Evolutionary conservation across 1,284 basidiomycete genomes (phyloP).

Genomic region (Boletus subluridellus): DNA sequence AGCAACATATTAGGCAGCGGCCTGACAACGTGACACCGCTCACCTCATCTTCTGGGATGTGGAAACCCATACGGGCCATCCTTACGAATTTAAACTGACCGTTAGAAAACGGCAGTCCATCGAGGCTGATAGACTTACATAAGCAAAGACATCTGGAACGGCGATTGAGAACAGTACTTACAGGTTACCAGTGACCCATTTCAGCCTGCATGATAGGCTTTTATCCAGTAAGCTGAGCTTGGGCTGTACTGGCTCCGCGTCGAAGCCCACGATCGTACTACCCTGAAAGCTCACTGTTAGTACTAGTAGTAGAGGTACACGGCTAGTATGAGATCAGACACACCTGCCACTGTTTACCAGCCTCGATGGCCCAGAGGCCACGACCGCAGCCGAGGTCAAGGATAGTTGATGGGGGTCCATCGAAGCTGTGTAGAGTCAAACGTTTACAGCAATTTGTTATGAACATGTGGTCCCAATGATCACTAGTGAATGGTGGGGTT

Average conservation of each 20-base stretch:
- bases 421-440: slow-evolving; percentile 54
- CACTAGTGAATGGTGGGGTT: slow-evolving; percentile 38
- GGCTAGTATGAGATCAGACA: slow-evolving; percentile 22
- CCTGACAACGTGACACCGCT: slow-evolving; percentile 13
- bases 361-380: slow-evolving; percentile 70
- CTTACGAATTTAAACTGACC: slow-evolving; percentile 62
- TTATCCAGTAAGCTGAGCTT: slow-evolving; percentile 39
- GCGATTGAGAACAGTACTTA: slow-evolving; percentile 31
- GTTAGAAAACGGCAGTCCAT: slow-evolving; percentile 56
- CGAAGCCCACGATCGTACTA: slow-evolving; percentile 57
- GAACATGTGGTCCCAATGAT: slow-evolving; percentile 68
- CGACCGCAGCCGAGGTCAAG: slow-evolving; percentile 80
- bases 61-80: slow-evolving; percentile 59
- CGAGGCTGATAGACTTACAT: slow-evolving; percentile 43
- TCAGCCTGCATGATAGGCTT: slow-evolving; percentile 47
- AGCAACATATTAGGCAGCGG: slow-evolving; percentile 10
- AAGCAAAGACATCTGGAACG: background rate
- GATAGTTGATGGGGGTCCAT: slow-evolving; percentile 48
- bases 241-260: slow-evolving; percentile 57
- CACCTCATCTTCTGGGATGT: slow-evolving; percentile 69
- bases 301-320: slow-evolving; percentile 5
- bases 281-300: slow-evolving; percentile 37
- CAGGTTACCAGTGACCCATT: slow-evolving; percentile 69
- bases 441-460: slow-evolving; percentile 45
- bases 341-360: slow-evolving; percentile 63